Conservation (phyloP, 305 asterid species). For the Rubia occidens region DNA sequence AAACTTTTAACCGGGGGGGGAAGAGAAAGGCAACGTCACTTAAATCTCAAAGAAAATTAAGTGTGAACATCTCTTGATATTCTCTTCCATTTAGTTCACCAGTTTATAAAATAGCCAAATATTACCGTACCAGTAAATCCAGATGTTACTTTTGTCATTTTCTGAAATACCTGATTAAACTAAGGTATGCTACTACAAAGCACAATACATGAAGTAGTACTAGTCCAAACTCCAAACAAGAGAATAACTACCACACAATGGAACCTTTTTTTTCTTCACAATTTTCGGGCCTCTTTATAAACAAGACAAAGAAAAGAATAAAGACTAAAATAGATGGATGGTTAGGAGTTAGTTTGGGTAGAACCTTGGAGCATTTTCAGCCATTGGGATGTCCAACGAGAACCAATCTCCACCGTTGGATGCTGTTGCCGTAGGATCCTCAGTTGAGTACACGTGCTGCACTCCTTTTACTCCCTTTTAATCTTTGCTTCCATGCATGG, state of each 20-base stretch:
- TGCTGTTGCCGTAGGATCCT: constrained; percentile 39
- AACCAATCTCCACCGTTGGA: constrained; percentile 28
- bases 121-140: neutral
- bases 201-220: constrained; percentile 3
- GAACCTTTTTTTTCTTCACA: constrained; percentile 32
- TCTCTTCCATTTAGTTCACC: too few relatives aligned
- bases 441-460: constrained; percentile 61
- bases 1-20: too few relatives aligned
- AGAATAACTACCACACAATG: constrained; percentile 45
- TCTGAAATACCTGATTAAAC: neutral
- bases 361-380: neutral
- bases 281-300: constrained; percentile 32
- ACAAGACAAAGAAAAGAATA: constrained; percentile 76
- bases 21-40: too few relatives aligned
- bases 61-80: too few relatives aligned
- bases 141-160: too few relatives aligned
- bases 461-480: constrained; percentile 33
- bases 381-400: constrained; percentile 18
- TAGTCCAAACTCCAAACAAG: constrained; percentile 16
- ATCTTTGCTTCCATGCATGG: constrained; percentile 82
- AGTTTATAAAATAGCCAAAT: too few relatives aligned
- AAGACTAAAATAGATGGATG: constrained; percentile 13
- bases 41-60: too few relatives aligned
- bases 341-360: constrained; percentile 21
- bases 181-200: neutral